Base-by-base conservation (phyloP, 768 basidiomycete species). In the Neoboletus magnificus region DNA sequence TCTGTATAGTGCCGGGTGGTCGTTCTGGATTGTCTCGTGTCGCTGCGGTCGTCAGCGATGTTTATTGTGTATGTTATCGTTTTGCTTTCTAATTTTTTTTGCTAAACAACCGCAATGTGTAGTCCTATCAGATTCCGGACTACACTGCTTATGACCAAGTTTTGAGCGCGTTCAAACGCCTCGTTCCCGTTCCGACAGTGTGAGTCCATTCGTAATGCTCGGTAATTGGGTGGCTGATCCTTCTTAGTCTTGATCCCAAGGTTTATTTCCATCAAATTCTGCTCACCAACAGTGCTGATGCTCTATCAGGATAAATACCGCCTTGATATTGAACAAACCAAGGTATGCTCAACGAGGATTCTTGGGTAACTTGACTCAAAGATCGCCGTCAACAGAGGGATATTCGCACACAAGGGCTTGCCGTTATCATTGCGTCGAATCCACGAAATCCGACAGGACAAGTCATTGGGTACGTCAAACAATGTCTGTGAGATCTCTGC, bases 371-470 rank as follows among this genome's bases (percentile, higher is more conserved):
- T 50, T 33, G 33, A 51, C 56, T 60, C 29, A 59, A 32, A 13
- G 2, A 10, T 50, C 12, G 18, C 27, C 18, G 43, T 40, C 43
- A 22, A 61, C 51, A 89, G 83, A 86, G 78, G 76, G 92, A 95
- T 61, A 91, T 95, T 53, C 79, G 75, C 40, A 88, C 80, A 1
- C 91, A 94, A 72, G 92, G 93, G 15, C 76, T 95, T 20, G 82
- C 87, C 12, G 92, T 95, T 48, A 81, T 96, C 54, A 76, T 95
- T 42, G 89, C 92, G 0, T 93, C 91, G 23, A 98, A 97, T 73
- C 95, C 95, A n/a, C 85, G 94, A 51, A 98, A 97, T 68, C 94
- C 95, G 4, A 97, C 95, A 1, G 93, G 95, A n/a, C 94, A 96
- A 69, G 84, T 87, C 51, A 81, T 84, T 59, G 80, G 79, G 85